Conservation (phyloP, 2,329 filamentous ascomycete species). For the Coniochaeta sp. region DNA sequence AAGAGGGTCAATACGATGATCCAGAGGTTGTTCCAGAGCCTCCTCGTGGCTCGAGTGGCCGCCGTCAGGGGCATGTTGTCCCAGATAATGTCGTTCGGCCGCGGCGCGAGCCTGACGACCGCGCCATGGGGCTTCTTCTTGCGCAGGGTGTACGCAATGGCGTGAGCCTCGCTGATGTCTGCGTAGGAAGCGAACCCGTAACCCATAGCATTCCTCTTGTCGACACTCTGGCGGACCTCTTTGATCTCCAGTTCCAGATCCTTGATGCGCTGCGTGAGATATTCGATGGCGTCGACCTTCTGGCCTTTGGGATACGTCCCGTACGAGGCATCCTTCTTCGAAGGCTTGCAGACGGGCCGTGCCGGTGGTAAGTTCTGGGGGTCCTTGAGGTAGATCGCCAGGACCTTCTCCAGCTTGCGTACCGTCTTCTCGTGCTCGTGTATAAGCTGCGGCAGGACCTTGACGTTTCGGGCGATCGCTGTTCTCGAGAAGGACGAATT, state of each 20-base stretch:
- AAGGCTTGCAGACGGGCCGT: conserved; percentile 71
- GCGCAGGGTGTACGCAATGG: conserved; percentile 73
- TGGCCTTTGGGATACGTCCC: conserved; percentile 56
- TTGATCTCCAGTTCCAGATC: conserved; percentile 78
- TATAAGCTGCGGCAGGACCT: conserved; percentile 79
- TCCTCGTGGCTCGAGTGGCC: conserved; percentile 61
- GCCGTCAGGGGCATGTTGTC: conserved; percentile 75
- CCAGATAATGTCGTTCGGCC: conserved; percentile 92
- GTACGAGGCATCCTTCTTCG: conserved; percentile 69
- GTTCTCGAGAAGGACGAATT: conserved; percentile 72
- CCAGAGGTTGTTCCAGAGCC: conserved; percentile 78
- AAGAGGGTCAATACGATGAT: conserved; percentile 70
- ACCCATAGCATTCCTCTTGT: conserved; percentile 79
- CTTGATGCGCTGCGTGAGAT: conserved; percentile 77
- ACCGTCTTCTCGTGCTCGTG: conserved; percentile 77
- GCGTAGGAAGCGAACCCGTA: conserved; percentile 96
- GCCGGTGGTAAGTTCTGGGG: conserved; percentile 70
- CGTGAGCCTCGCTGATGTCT: conserved; percentile 79
- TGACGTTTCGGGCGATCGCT: conserved; percentile 85
- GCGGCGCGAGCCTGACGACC: conserved; percentile 70
- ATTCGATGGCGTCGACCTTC: conserved; percentile 91
- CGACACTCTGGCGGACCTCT: conserved; percentile 71
- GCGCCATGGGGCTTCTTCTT: conserved; percentile 76
- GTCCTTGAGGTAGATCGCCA: conserved; percentile 87
- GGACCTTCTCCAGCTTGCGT: conserved; percentile 69